Evolutionary conservation across 2,329 filamentous ascomycete genomes (phyloP), one percentile per base, ranked within the genome.

Genomic region (Claviceps digitariae): DNA sequence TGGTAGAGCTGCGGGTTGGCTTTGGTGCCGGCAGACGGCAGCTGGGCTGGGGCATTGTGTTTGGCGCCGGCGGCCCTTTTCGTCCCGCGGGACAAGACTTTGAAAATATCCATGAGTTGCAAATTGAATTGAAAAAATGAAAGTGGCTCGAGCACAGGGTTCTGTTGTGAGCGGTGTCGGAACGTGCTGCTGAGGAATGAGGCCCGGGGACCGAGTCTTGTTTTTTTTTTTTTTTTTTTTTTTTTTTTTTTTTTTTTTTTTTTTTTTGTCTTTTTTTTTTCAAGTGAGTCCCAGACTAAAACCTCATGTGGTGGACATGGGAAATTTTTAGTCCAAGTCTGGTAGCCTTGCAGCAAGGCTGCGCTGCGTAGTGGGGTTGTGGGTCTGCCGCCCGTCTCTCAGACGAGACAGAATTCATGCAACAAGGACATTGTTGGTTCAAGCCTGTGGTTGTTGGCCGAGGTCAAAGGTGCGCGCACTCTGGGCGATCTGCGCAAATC

Each of bases 1-100:
- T 83, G 76, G 68, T 79, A 88, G 34, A 88, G 76, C 66, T 89
- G 86, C 9, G 86, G 84, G 60, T 84, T 84, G 45, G 77, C 70
- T 57, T 73, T 73, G 23, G 76, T 78, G 56, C 83, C 84, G 51
- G 79, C 79, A 4, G 83, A 87, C 7, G 84, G 84, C 34, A 86
- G 71, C 53, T 73, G 76, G 3, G 69, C 61, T 21, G 68, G 57
- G 31, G 66, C 62, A 31, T 61, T 61, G 31, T 66, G 63, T 43
- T 57, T 59, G 36, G 56, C 52, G 27, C 59, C 60, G 43, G 74
- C 41, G 10, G 41, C 21, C 61, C 74, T 74, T 57, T 86, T 87
- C 3, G 81, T 82, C 54, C 84, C 84, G 50, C 85, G 77, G 38
- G 85, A 87, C 55, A 90, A 72, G 34, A 90, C 71, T 62, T 83